Conservation (phyloP, 352 stramenopile species). For the Detonula confervacea region DNA sequence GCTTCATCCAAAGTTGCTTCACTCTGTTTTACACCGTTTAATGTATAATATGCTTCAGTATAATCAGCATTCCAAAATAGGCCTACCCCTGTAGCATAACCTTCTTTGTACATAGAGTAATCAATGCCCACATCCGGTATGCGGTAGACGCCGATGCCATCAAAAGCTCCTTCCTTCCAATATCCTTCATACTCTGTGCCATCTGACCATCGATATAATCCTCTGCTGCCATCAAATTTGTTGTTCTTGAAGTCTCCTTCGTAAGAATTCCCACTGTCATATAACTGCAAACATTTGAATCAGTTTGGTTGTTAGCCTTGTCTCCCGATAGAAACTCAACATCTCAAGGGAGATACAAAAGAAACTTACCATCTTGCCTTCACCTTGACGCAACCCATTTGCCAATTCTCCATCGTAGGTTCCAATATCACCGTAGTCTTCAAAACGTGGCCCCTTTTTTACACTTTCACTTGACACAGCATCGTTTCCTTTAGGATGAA, state of each 20-base stretch:
- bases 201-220: conserved; percentile 41
- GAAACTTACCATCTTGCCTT: conserved; percentile 46
- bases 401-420: conserved; percentile 35
- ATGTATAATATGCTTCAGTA: conserved; percentile 21
- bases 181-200: conserved; percentile 41
- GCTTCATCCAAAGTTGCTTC: conserved; percentile 32
- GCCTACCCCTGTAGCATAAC: conserved; percentile 33
- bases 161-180: conserved; percentile 44
- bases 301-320: no score
- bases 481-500: conserved; percentile 1
- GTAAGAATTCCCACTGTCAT: conserved; percentile 42
- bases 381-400: conserved; percentile 31
- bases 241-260: conserved; percentile 48
- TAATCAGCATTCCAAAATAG: conserved; percentile 33
- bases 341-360: not conserved
- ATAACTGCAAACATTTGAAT: conserved; percentile 21
- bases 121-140: conserved; percentile 24
- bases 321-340: no score
- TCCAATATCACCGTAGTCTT: conserved; percentile 42
- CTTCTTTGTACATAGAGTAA: conserved; percentile 41
- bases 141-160: conserved; percentile 41
- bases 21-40: conserved; percentile 39
- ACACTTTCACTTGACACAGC: not conserved
- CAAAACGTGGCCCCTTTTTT: conserved; percentile 14
- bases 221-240: conserved; percentile 42